Evolutionary conservation across 441 rosid genomes (phyloP), one percentile per base, ranked within the genome.

Genomic region (Jatropha podagrica): DNA sequence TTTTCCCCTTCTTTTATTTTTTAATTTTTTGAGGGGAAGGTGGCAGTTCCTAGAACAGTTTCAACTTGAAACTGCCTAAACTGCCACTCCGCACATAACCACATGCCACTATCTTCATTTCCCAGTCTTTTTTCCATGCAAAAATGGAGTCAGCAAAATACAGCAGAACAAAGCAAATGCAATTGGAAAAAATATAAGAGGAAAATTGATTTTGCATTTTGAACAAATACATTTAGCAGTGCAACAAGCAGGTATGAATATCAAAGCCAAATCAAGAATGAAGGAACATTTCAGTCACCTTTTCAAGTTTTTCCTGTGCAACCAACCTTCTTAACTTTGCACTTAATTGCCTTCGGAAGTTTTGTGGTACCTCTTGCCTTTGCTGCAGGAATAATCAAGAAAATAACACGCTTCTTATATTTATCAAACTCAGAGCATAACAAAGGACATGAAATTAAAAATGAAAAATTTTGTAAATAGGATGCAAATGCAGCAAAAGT

Each of bases 301-400:
- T 87, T 81, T 88, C 90, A 65, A 90, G 86, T 87, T 88, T 90
- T 18, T 84, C 91, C 81, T 80, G 84, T 3, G 67, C 78, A 77
- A 85, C 89, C 81, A 90, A 81, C 76, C 91, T 85, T 84, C 90
- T 85, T 82, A 88, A 83, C 84, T 84, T 86, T 65, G 91, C 78
- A 77, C 83, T 80, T 72, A 90, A 84, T 68, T 65, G 83, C 83
- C 84, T 88, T 82, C 85, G 87, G 76, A 87, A 88, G 70, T 84
- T 88, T 68, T 75, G 87, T 63, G 92, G 86, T 75, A 88, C 83
- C 74, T 77, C 89, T 55, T 83, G 84, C 67, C 86, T 83, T 83
- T 75, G 82, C 92, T 90, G 94, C 83, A 78, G 41, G 46, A 73
- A 77, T 63, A 38, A 69, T 78, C 7, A 65, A 77, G 60, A 72